phyloP scores from a whole-genome alignment of 2,329 filamentous ascomycete species.

The Fonsecaea nubica region DNA sequence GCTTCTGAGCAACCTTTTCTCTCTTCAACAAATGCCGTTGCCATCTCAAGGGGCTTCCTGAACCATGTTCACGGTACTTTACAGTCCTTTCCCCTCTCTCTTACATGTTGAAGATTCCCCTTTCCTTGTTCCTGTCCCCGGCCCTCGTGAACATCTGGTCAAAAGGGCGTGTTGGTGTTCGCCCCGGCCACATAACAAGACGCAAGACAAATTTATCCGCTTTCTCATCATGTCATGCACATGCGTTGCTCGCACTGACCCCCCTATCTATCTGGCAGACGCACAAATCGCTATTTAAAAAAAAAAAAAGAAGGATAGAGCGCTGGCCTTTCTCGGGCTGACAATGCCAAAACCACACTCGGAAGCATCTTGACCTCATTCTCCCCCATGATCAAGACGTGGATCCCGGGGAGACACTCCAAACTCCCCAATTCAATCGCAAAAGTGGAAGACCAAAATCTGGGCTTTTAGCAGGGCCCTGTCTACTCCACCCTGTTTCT shows the following conservation, averaged over 20 bases:
- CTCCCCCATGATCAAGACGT: constrained; percentile 38
- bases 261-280: background rate
- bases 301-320: background rate
- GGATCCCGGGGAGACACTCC: constrained; percentile 32
- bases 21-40: background rate
- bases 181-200: too few relatives aligned
- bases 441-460: constrained; percentile 35
- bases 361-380: constrained; percentile 39
- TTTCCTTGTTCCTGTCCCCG: too few relatives aligned
- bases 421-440: constrained; percentile 27
- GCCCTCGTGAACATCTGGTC: too few relatives aligned
- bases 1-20: background rate
- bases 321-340: background rate
- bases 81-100: background rate
- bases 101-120: background rate
- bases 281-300: background rate
- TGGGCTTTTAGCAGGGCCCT: constrained; percentile 40
- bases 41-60: background rate
- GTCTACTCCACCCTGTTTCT: constrained; percentile 40
- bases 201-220: too few relatives aligned
- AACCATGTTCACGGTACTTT: background rate
- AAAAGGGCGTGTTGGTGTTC: too few relatives aligned
- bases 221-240: too few relatives aligned
- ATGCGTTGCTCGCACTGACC: too few relatives aligned
- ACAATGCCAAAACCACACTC: constrained; percentile 22